Base-by-base conservation (phyloP, 805 yeast genomes). In the Komagataella pastoris region DNA sequence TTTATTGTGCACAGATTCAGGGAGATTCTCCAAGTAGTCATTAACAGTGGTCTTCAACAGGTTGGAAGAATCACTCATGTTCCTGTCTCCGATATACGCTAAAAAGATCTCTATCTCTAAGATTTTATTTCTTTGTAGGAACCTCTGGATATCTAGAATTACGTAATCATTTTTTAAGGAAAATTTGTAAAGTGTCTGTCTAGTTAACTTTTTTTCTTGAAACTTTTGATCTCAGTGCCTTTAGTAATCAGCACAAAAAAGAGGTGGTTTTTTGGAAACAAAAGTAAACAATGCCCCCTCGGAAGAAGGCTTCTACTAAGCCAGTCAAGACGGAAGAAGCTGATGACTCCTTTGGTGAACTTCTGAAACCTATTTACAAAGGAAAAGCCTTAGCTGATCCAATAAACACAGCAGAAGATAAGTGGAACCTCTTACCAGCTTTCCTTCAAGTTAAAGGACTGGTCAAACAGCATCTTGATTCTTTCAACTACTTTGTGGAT, bases 401-500 rank as follows among this genome's bases (percentile, higher is more conserved):
- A 56, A 84, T 93, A 62, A 80, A 80, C 58, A 88, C 97, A 0
- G 93, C 95, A 8, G 88, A 88, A 59, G 99, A 93, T 67, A 93
- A 93, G 65, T 93, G 99, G 99, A 86, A 93, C 59, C 73, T 93
- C 48, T 70, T 93, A 46, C 99, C 99, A 0, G 99, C 99, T 0
- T 93, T 93, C 63, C 71, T 93, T 56, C 88, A 89, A 62, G 96
- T 93, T 47, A 93, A 93, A 65, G 99, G 99, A 51, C 71, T 93
- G 50, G 98, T 93, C 48, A 93, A 93, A 62, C 99, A 93, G 71
- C 99, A 93, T 72, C 73, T 93, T 62, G 99, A 93, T 64, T 93
- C 99, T n/a, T 93, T 88, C 75, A 91, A 93, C 64, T 93, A 88
- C 69, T 93, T 93, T 65, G 95, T 93, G 17, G 97, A 93, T 61